A percentile compares a stretch with the other conserved stretches of the same genome.
These are phyloP conservation scores for Juglanconis oblonga DNA, from an alignment of 2,329 filamentous ascomycete genomes.

Conservation along the genomic window DNA sequence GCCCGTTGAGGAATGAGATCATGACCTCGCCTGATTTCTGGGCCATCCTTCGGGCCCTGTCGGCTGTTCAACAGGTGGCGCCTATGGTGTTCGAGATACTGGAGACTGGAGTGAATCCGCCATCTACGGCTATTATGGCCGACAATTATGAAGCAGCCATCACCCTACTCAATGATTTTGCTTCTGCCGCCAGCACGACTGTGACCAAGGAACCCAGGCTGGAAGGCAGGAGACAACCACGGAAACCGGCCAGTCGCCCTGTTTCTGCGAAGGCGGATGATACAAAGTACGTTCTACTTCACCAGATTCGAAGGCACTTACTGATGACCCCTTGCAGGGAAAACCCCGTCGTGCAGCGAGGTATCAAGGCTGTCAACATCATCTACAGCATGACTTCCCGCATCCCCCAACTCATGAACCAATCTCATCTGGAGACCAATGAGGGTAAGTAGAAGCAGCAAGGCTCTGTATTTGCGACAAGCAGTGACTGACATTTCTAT, in stretches of 20 bases:
- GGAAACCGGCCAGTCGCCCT: conserved; percentile 29
- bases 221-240: conserved; percentile 43
- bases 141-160: conserved; percentile 95
- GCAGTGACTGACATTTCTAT: conserved; percentile 24
- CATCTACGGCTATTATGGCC: conserved; percentile 80
- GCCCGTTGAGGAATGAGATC: conserved; percentile 81
- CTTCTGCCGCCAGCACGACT: conserved; percentile 74
- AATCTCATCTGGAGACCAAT: conserved; percentile 84
- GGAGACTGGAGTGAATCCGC: conserved; percentile 69
- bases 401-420: conserved; percentile 82
- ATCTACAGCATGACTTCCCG: conserved; percentile 79
- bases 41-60: conserved; percentile 78
- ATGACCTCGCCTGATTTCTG: conserved; percentile 98
- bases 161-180: conserved; percentile 82
- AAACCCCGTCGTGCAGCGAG: conserved; percentile 71
- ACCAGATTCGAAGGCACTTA: conserved; percentile 15
- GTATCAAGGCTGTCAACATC: conserved; percentile 75
- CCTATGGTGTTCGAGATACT: conserved; percentile 83
- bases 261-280: conserved; percentile 47
- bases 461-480: not conserved
- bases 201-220: conserved; percentile 66
- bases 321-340: conserved; percentile 44
- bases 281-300: conserved; percentile 48
- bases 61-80: conserved; percentile 66
- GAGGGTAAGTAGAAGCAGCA: conserved; percentile 57